Conservation (phyloP, 805 yeast species). For the Metschnikowia vanudenii region DNA sequence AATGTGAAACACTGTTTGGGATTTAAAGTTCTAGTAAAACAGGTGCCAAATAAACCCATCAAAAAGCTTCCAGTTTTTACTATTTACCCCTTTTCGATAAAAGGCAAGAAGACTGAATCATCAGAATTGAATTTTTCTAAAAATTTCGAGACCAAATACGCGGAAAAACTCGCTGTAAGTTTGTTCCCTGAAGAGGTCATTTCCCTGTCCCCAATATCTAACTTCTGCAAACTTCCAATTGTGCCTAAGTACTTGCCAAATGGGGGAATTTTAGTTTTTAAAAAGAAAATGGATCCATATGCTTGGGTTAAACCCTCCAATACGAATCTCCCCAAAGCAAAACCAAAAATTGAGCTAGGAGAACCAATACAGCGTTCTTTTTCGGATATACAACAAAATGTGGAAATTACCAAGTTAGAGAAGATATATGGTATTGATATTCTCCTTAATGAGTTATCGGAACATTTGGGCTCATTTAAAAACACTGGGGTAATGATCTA, state of each 20-base stretch:
- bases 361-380: slow-evolving; percentile 46
- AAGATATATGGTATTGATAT: slow-evolving; percentile 58
- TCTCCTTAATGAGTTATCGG: slow-evolving; percentile 38
- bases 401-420: slow-evolving; percentile 12
- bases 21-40: slow-evolving; percentile 50
- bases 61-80: slow-evolving; percentile 41
- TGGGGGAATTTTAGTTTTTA: slow-evolving; percentile 61
- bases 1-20: slow-evolving; percentile 53
- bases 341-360: slow-evolving; percentile 47
- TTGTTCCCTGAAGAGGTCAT: slow-evolving; percentile 22
- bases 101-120: slow-evolving; percentile 32
- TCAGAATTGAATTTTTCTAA: slow-evolving; percentile 32
- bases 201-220: slow-evolving; percentile 44
- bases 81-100: slow-evolving; percentile 56
- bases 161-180: slow-evolving; percentile 20
- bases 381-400: slow-evolving; percentile 34
- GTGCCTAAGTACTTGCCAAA: slow-evolving; percentile 47
- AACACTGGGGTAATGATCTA: slow-evolving; percentile 58
- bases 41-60: slow-evolving; percentile 36
- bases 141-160: slow-evolving; percentile 21
- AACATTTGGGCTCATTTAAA: slow-evolving; percentile 41
- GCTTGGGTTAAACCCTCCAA: slow-evolving; percentile 44
- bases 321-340: slow-evolving; percentile 25
- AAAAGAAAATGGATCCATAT: slow-evolving; percentile 39
- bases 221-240: slow-evolving; percentile 51